Base-by-base conservation (phyloP, 768 basidiomycete genomes). In the Mycena sanguinolenta region DNA sequence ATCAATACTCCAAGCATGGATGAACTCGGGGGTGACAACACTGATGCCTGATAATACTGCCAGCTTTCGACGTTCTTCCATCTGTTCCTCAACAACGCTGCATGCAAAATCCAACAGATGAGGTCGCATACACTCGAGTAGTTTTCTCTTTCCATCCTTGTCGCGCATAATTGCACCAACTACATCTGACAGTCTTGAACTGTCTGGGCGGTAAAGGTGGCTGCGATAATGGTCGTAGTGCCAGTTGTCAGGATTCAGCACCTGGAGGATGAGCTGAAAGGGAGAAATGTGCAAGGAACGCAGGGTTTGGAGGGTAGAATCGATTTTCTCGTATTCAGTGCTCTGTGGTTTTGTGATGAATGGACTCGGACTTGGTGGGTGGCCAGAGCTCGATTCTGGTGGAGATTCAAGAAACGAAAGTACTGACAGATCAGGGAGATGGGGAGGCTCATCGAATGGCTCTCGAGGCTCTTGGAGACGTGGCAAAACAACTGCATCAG, bases 21-120 rank as follows among this genome's bases (percentile, higher is more conserved):
- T 67, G 38, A 67, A 67, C 2, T 46, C 32, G 3, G 63, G 63
- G 16, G 38, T 58, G 8, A 65, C 38, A 6, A 19, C 63, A 3
- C 21, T 2, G 9, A 60, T 36, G 0, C 58, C 50, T 5, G 27
- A 10, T 6, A 66, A 17, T 2, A 50, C 28, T 2, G 49, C 28
- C 2, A 14, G 28, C 8, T 7, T 16, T 53, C 16, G 52, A 12
- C 52, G 25, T 28, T 3, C 19, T 4, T 13, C 27, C 52, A 53
- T 53, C 19, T 53, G 13, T 4, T 53, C 52, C 3, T 27, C 52
- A 3, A 67, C 52, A 2, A 21, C 54, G 0, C 54, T 30, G 23
- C 58, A 59, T 3, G 59, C 58, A 32, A 67, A 34, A 10, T 54
- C 49, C 28, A 25, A 7, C 2, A 67, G 49, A 32, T 52, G 21